phyloP scores from a whole-genome alignment of 2,329 filamentous ascomycete genomes.

The Nannizziopsis arthrosporioides region DNA sequence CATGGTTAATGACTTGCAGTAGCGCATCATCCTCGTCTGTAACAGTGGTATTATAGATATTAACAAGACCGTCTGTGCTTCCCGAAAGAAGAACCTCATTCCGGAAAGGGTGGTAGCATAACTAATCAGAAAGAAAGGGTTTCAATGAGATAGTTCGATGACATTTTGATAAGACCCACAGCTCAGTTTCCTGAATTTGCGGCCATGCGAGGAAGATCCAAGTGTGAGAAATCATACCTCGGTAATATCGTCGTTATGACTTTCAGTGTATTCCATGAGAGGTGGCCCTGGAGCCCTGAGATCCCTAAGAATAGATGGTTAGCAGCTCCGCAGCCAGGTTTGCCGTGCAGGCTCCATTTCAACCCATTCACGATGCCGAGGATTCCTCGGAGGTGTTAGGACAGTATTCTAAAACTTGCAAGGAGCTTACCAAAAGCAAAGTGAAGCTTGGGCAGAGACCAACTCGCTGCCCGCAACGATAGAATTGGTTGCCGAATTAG shows the following conservation, averaged over 20 bases:
- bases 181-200: conserved; percentile 4
- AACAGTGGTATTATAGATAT: conserved; percentile 48
- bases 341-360: not conserved
- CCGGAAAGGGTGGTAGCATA: conserved; percentile 43
- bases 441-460: conserved; percentile 31
- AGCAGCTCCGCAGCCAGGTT: conserved; percentile 17
- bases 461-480: conserved; percentile 48
- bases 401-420: conserved; percentile 11
- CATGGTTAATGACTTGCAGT: conserved; percentile 51
- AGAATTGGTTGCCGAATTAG: conserved; percentile 35
- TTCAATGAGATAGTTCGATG: not conserved
- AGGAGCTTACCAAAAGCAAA: conserved; percentile 35
- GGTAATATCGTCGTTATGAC: conserved; percentile 49
- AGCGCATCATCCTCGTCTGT: conserved; percentile 51
- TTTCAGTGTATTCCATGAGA: conserved; percentile 35
- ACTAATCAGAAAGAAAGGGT: conserved; percentile 20
- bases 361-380: not conserved
- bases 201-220: not conserved
- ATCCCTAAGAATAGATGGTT: conserved; percentile 30
- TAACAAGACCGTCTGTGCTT: conserved; percentile 52
- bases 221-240: conserved; percentile 30
- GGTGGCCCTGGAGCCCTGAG: conserved; percentile 29
- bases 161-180: not conserved
- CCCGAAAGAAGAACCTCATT: conserved; percentile 46
- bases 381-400: conserved; percentile 10